Evolutionary conservation across 148 eudicot species (phyloP).

Genomic region (Chenopodium suecicum): DNA sequence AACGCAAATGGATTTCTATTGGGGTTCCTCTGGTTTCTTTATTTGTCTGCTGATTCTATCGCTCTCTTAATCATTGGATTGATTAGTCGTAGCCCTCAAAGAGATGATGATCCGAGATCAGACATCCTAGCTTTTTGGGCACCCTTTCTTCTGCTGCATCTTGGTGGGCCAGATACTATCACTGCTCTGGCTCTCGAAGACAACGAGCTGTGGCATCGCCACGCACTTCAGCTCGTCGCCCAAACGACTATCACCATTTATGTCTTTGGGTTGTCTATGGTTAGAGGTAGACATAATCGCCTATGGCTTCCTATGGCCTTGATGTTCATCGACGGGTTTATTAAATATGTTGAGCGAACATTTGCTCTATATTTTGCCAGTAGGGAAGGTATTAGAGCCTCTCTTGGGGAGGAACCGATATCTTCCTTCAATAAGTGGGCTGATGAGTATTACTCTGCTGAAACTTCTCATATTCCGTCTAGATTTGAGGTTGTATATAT

Average conservation of each 20-base stretch:
- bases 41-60: neutral
- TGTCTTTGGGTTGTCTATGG: neutral
- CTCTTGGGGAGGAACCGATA: neutral
- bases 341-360: neutral
- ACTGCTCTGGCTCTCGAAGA: constrained; percentile 5
- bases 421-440: neutral
- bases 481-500: neutral
- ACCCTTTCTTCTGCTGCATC: constrained; percentile 11
- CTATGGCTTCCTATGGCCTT: neutral
- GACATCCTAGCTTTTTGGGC: constrained; percentile 2
- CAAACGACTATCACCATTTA: neutral
- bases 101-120: no score
- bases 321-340: neutral
- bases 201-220: neutral
- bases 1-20: no score
- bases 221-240: neutral
- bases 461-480: neutral
- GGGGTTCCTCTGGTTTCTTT: neutral
- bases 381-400: neutral
- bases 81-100: no score
- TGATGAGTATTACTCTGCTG: neutral
- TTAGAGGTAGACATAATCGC: neutral
- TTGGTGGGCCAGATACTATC: constrained; percentile 14
- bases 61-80: neutral
- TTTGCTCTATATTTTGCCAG: neutral